Evolutionary conservation across 305 asterid genomes (phyloP).

Genomic region (Fraxinus floribunda): DNA sequence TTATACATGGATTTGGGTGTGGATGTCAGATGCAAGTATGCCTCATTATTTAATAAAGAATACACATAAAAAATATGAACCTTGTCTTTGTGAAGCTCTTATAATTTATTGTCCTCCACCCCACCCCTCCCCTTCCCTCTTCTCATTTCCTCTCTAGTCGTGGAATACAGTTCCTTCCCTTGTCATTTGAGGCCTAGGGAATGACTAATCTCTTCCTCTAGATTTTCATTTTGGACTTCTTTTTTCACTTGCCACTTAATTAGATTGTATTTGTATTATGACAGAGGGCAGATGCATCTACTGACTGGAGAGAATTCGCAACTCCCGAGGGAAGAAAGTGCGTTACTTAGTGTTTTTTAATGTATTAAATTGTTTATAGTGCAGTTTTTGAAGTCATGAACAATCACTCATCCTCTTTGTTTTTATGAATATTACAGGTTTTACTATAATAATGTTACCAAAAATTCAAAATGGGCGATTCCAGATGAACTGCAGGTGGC

Average conservation of each 20-base stretch:
- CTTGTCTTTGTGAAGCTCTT: neutral
- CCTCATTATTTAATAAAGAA: neutral
- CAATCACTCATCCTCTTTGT: conserved; percentile 17
- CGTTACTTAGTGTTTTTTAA: conserved; percentile 18
- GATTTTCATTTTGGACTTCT: conserved; percentile 4
- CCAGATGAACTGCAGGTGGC: conserved; percentile 90
- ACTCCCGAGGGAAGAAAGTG: conserved; percentile 79
- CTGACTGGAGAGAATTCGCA: conserved; percentile 88
- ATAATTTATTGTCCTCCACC: neutral
- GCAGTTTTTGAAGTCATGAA: conserved; percentile 4
- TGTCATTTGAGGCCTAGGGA: conserved; percentile 17
- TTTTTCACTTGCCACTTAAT: conserved; percentile 22
- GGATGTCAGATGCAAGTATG: neutral
- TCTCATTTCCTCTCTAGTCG: neutral
- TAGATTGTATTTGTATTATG: conserved; percentile 22
- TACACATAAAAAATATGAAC: neutral
- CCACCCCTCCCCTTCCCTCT: neutral
- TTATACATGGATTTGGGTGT: neutral
- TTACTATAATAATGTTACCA: conserved; percentile 68
- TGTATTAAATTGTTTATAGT: conserved; percentile 14
- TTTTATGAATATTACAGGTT: conserved; percentile 42
- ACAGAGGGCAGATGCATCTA: conserved; percentile 95
- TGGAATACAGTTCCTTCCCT: conserved; percentile 1
- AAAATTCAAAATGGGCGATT: conserved; percentile 73
- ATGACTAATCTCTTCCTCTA: neutral